These are phyloP conservation scores for Saturnispora silvae DNA, from an alignment of 805 yeast species.

Conservation along the genomic window DNA sequence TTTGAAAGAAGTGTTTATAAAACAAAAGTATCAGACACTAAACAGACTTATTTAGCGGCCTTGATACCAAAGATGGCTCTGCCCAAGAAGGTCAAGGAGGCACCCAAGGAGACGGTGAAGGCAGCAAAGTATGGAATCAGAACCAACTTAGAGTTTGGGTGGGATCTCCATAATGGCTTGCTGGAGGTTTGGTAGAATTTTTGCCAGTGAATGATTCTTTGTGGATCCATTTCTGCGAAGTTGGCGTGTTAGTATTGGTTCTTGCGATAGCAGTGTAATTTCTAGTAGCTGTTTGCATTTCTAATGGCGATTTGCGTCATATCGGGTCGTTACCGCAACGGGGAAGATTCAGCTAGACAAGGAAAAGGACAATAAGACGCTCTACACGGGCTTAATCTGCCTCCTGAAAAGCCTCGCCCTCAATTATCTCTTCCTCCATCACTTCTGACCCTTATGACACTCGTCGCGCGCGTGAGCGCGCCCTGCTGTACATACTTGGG, in stretches of 20 bases:
- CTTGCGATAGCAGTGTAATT: background rate
- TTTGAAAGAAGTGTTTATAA: background rate
- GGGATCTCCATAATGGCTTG: slow-evolving; percentile 45
- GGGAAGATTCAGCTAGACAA: too few species aligned
- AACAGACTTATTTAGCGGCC: slow-evolving; percentile 23
- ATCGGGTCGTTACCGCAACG: too few species aligned
- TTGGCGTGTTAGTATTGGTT: background rate
- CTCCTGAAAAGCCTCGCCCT: too few species aligned
- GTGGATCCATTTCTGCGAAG: slow-evolving; percentile 14
- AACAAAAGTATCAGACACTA: background rate
- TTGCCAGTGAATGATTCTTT: slow-evolving; percentile 43
- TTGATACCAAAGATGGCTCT: slow-evolving; percentile 66
- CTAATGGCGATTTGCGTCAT: too few species aligned
- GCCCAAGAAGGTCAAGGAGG: slow-evolving; percentile 58
- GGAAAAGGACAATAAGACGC: too few species aligned
- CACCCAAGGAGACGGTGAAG: slow-evolving; percentile 54
- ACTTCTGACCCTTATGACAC: too few species aligned
- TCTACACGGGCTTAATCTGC: too few species aligned
- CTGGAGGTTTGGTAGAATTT: slow-evolving; percentile 45
- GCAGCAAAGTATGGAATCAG: slow-evolving; percentile 73
- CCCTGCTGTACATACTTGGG: background rate
- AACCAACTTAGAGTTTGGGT: slow-evolving; percentile 59
- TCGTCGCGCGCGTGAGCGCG: too few species aligned
- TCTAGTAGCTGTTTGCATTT: too few species aligned
- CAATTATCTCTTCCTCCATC: too few species aligned